Evolutionary conservation across 116 monocot species (phyloP).

Genomic region (Trichopus zeylanicus): DNA sequence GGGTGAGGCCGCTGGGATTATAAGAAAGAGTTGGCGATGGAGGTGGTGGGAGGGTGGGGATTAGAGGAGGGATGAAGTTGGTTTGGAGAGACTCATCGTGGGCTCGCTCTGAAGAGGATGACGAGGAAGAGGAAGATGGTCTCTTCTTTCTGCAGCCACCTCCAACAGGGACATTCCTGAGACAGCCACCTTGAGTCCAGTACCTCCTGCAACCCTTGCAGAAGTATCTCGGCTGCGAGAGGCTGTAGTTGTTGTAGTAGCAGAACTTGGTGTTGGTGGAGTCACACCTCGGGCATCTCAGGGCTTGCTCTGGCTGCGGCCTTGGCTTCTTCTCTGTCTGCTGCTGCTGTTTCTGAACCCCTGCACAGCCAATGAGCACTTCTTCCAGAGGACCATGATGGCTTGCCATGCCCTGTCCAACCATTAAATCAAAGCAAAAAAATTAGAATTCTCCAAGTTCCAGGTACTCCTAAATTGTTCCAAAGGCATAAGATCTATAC

Average conservation of each 20-base stretch:
- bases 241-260: constrained; percentile 59
- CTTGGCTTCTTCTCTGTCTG: constrained; percentile 14
- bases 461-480: too few relatives aligned
- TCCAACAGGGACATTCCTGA: constrained; percentile 38
- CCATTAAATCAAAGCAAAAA: too few relatives aligned
- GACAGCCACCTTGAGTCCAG: constrained; percentile 40
- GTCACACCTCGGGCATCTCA: constrained; percentile 41
- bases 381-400: too few relatives aligned
- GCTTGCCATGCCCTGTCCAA: too few relatives aligned
- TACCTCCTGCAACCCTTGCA: constrained; percentile 45
- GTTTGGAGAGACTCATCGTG: neutral
- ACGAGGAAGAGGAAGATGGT: constrained; percentile 12
- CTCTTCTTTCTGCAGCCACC: constrained; percentile 42
- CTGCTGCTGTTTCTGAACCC: too few relatives aligned
- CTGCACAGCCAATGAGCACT: too few relatives aligned
- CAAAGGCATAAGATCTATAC: too few relatives aligned
- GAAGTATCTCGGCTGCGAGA: constrained; percentile 46
- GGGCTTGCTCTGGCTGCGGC: constrained; percentile 32
- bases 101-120: neutral
- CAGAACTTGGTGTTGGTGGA: constrained; percentile 62
- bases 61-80: constrained; percentile 6
- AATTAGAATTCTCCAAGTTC: too few relatives aligned
- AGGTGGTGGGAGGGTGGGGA: neutral
- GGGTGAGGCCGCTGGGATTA: constrained; percentile 18
- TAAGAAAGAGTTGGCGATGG: constrained; percentile 8